Evolutionary conservation across 495 filamentous ascomycete genomes (phyloP), one percentile per base, ranked within the genome.

Genomic region (Apodospora peruviana): DNA sequence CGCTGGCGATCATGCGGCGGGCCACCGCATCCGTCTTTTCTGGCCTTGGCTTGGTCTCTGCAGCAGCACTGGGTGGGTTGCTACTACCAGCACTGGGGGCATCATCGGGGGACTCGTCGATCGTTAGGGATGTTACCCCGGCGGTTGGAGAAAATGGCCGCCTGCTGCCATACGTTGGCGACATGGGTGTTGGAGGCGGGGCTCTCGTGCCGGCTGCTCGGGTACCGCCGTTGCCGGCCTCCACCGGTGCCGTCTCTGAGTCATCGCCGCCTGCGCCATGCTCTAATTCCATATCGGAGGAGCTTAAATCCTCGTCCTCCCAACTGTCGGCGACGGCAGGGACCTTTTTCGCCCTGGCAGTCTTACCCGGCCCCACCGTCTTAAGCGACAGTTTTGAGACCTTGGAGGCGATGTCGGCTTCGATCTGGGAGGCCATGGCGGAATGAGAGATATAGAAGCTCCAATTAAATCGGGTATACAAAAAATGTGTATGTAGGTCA

Each of bases 21-120:
- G 93, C 93, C 37, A 91, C 88, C 2, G 90, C 89, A 51, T 91
- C 93, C 49, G 91, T 91, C 69, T 93, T 98, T 69, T 94, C 90
- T 0, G 90, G 93, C 47, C 90, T 39, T 24, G n/a, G 11, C 20
- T 38, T 38, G 8, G 32, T n/a, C 65, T 38, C 70, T 65, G 17
- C 55, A 55, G 25, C n/a, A n/a, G n/a, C n/a, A n/a, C n/a, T n/a
- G n/a, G n/a, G n/a, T n/a, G n/a, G n/a, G n/a, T n/a, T n/a, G n/a
- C n/a, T n/a, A n/a, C n/a, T n/a, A 27, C 21, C 21, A 25, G 5
- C 10, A 22, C 21, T 42, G 7, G 40, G 20, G 11, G 5, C 40
- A 12, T 42, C 40, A 16, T 42, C 9, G 21, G 21, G 42, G 16
- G 37, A 18, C 2, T 41, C 25, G 17, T 12, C 12, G 27, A 12